Conservation (phyloP, 805 yeast species). For the Zygoascus flipseniorum region DNA sequence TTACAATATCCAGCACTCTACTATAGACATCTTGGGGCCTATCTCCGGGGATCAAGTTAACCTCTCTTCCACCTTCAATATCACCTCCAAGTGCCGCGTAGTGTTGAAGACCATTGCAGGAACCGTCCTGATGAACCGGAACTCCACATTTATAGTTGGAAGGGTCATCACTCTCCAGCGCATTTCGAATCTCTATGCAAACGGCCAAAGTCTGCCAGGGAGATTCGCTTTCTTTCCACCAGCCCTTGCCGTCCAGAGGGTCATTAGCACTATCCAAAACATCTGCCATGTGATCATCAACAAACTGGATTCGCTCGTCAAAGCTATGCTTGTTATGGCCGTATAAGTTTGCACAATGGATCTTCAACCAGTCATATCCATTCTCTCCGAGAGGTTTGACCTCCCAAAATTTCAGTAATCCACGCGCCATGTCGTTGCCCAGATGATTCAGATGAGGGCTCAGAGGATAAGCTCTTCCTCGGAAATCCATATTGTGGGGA, state of each 20-base stretch:
- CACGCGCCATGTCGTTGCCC: slow-evolving; percentile 53
- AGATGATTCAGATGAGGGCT: slow-evolving; percentile 57
- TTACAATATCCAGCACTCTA: slow-evolving; percentile 46
- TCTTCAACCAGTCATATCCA: slow-evolving; percentile 53
- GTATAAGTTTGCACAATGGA: slow-evolving; percentile 51
- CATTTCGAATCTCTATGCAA: slow-evolving; percentile 45
- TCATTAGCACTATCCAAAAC: slow-evolving; percentile 38
- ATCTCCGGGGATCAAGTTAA: slow-evolving; percentile 47
- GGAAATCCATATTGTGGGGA: slow-evolving; percentile 56
- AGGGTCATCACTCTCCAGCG: slow-evolving; percentile 42
- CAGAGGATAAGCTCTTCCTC: slow-evolving; percentile 60
- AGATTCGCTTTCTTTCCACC: slow-evolving; percentile 54
- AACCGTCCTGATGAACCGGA: slow-evolving; percentile 61
- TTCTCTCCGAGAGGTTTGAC: slow-evolving; percentile 43
- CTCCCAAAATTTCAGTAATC: slow-evolving; percentile 52
- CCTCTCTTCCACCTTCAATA: slow-evolving; percentile 54
- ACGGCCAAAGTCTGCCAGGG: slow-evolving; percentile 58
- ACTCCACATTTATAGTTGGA: slow-evolving; percentile 40
- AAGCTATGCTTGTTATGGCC: slow-evolving; percentile 50
- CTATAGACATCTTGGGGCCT: slow-evolving; percentile 56
- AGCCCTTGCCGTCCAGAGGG: slow-evolving; percentile 37
- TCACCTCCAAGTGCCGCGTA: slow-evolving; percentile 70
- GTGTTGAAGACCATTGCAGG: slow-evolving; percentile 62
- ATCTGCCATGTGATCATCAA: slow-evolving; percentile 38
- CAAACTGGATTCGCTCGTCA: slow-evolving; percentile 42